These are phyloP conservation scores for Blastobotrys raffinosifermentans DNA, from an alignment of 1,139 yeast species.

Conservation along the genomic window DNA sequence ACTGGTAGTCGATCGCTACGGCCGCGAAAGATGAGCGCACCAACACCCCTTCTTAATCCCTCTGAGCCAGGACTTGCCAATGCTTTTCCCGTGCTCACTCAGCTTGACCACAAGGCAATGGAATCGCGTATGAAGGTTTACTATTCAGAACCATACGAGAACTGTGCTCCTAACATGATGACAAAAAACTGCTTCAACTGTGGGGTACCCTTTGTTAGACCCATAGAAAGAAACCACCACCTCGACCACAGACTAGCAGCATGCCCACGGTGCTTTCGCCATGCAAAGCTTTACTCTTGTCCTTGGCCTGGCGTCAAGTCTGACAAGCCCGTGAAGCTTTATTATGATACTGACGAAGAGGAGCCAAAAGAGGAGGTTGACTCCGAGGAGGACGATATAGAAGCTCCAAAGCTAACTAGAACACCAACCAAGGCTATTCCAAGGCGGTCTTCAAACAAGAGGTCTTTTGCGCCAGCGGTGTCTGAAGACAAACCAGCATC, in stretches of 20 bases:
- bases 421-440: not conserved
- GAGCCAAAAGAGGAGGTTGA: conserved; percentile 8
- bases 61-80: not conserved
- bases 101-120: conserved; percentile 4
- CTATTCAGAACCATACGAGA: conserved; percentile 18
- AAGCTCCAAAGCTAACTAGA: conserved; percentile 3
- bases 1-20: conserved; percentile 13
- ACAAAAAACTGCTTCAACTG: conserved; percentile 23
- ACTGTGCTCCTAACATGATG: not conserved
- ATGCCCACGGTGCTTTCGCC: conserved; percentile 33
- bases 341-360: conserved; percentile 10
- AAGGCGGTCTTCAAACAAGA: not conserved
- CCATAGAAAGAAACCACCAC: conserved; percentile 12
- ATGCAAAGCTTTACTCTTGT: conserved; percentile 24
- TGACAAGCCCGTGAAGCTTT: conserved; percentile 19
- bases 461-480: conserved; percentile 7
- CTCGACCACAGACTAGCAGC: conserved; percentile 12
- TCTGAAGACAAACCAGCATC: conserved; percentile 1
- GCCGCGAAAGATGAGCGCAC: conserved; percentile 10
- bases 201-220: conserved; percentile 19
- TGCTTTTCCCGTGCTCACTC: no score
- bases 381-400: conserved; percentile 8
- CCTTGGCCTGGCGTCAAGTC: conserved; percentile 26
- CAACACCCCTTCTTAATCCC: conserved; percentile 1
- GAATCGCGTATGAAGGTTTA: conserved; percentile 13